Base-by-base conservation (phyloP, 2,329 filamentous ascomycete species). In the Nothopassalora personata region DNA sequence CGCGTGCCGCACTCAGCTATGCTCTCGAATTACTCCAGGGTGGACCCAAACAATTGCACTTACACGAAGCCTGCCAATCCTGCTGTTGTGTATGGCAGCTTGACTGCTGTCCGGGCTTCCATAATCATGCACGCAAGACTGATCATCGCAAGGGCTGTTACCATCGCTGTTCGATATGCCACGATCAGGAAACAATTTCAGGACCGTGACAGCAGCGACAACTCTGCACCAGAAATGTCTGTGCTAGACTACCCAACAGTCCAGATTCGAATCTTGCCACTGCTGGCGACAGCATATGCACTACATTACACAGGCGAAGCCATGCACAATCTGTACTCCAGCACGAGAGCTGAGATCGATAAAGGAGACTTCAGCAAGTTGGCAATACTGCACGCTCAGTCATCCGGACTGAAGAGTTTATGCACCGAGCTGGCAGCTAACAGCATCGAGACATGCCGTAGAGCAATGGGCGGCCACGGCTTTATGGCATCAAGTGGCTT, bases 181-280 rank as follows among this genome's bases (percentile, higher is more conserved):
- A 74, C 76, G 3, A 73, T 83, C 10, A 70, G 80, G 13, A 72
- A 76, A 28, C 80, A 83, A 55, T 82, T 82, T 63, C 70, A 70
- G 28, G 79, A 82, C 59, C 75, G 79, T 19, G 80, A 83, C 62
- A 74, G 73, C 13, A 72, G 67, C 3, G 70, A 68, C 50, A 59
- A 64, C 8, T 58, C 54, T 28, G 70, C 70, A 6, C 75, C 75
- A 0, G 78, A 80, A 68, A 67, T 78, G 52, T 70, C 78, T 1
- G 80, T 82, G 0, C 71, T 82, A 5, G 79, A 82, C 62, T 83
- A 82, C 61, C 78, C 80, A 1, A 82, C 80, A 0, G 80, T 83
- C 0, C 80, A 82, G 63, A 80, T 83, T 47, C 74, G 80, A 0
- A 78, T 83, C 23, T 63, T 83, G 8, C 80, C 80, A n/a, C 69